phyloP scores from a whole-genome alignment of 495 filamentous ascomycete genomes.

The Aspergillus conjunctus region DNA sequence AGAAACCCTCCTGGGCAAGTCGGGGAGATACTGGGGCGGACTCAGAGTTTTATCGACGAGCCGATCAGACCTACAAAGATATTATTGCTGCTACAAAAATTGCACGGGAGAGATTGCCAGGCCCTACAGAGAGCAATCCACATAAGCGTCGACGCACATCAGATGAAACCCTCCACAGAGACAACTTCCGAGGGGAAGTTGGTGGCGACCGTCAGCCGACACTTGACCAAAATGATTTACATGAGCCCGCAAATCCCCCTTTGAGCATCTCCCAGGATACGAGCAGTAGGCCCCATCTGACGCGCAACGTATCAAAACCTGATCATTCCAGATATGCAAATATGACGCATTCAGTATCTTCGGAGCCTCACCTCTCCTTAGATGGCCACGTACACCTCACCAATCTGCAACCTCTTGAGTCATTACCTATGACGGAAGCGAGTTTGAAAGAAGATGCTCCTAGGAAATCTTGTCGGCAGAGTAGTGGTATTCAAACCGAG shows the following conservation, averaged over 20 bases:
- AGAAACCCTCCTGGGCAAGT: constrained; percentile 61
- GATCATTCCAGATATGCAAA: not conserved
- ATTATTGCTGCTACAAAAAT: constrained; percentile 56
- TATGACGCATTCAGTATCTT: not conserved
- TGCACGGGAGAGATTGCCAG: constrained; percentile 29
- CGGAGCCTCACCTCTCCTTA: too few species aligned
- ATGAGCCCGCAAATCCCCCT: not conserved
- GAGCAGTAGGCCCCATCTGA: not conserved
- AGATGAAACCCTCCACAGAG: constrained; percentile 6
- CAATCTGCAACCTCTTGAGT: too few species aligned
- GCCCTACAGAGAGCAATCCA: constrained; percentile 11
- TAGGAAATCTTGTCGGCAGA: too few species aligned
- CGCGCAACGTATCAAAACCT: not conserved
- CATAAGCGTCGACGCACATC: constrained; percentile 19
- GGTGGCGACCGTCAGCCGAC: not conserved
- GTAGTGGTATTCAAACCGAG: too few species aligned
- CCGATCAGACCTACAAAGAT: constrained; percentile 62
- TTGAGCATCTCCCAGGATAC: not conserved
- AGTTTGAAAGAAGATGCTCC: not conserved
- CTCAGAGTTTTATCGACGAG: constrained; percentile 67
- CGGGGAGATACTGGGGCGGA: constrained; percentile 45
- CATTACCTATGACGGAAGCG: too few species aligned
- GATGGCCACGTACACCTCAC: too few species aligned
- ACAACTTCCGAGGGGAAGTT: constrained; percentile 8
- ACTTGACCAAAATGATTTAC: not conserved